phyloP scores from a whole-genome alignment of 345 rosid genomes.

The Erodium maritimum region DNA sequence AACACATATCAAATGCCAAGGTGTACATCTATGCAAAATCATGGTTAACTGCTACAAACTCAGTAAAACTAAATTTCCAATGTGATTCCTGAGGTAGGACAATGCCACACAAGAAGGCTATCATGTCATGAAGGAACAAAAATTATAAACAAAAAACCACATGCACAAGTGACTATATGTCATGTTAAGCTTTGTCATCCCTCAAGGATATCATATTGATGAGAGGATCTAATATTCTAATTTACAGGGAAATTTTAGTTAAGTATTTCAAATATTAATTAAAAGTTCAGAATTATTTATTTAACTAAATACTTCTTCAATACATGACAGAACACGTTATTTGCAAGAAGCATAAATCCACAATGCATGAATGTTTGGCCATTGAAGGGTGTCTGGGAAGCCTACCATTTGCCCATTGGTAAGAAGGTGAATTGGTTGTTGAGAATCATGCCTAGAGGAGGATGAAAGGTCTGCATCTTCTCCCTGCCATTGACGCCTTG shows the following conservation, averaged over 20 bases:
- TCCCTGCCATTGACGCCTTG: slow-evolving; percentile 68
- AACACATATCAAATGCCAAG: neutral
- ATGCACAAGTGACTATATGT: neutral
- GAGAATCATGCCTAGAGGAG: slow-evolving; percentile 87
- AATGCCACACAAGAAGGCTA: neutral
- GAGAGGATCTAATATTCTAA: neutral
- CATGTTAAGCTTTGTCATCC: neutral
- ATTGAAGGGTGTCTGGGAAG: slow-evolving; percentile 3
- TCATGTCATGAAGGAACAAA: no score
- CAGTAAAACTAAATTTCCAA: neutral
- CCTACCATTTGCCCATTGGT: slow-evolving; percentile 75
- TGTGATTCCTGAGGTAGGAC: neutral
- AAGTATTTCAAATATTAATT: no score
- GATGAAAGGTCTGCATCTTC: slow-evolving; percentile 76
- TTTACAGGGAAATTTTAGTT: neutral
- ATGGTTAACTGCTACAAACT: neutral
- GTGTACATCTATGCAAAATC: neutral
- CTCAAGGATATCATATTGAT: neutral
- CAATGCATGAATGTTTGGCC: neutral
- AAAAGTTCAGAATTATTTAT: neutral
- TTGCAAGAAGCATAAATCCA: neutral
- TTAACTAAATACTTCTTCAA: no score
- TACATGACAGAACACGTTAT: neutral
- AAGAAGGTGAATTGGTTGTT: slow-evolving; percentile 82
- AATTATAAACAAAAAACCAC: neutral